Conservation (phyloP, 176 grass and related monocot genomes). For the maize (Zea mays) region DNA sequence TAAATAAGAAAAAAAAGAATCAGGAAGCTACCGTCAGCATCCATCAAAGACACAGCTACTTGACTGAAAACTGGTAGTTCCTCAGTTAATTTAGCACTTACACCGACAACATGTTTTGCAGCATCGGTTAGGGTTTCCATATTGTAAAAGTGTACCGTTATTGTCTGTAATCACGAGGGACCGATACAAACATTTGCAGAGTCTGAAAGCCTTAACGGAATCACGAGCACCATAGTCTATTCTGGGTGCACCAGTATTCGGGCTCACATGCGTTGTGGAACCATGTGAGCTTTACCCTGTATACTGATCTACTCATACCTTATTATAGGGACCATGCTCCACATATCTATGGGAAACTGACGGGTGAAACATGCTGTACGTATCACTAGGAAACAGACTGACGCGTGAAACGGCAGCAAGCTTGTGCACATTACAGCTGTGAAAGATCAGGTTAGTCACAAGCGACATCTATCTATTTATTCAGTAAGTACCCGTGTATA, state of each 20-base stretch:
- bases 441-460: background rate
- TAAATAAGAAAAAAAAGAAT: constrained; percentile 28
- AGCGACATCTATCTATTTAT: background rate
- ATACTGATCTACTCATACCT: background rate
- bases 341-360: background rate
- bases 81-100: constrained; percentile 29
- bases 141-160: constrained; percentile 53
- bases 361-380: background rate
- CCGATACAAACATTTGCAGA: constrained; percentile 43
- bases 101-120: constrained; percentile 39
- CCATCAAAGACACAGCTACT: constrained; percentile 28
- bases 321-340: background rate
- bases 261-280: constrained; percentile 11
- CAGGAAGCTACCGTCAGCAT: constrained; percentile 28
- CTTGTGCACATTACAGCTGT: no score
- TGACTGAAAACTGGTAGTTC: background rate
- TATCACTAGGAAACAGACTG: no score
- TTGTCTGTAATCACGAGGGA: constrained; percentile 57
- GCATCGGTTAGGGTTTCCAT: constrained; percentile 47
- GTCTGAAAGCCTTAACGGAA: constrained; percentile 21
- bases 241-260: constrained; percentile 24
- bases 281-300: background rate
- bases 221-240: constrained; percentile 35
- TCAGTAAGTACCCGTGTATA: background rate
- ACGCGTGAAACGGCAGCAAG: no score